A percentile compares a stretch with the other conserved stretches of the same genome.
Evolutionary conservation across 495 filamentous ascomycete species (phyloP).

Genomic region (Schizothecium vesticola): DNA sequence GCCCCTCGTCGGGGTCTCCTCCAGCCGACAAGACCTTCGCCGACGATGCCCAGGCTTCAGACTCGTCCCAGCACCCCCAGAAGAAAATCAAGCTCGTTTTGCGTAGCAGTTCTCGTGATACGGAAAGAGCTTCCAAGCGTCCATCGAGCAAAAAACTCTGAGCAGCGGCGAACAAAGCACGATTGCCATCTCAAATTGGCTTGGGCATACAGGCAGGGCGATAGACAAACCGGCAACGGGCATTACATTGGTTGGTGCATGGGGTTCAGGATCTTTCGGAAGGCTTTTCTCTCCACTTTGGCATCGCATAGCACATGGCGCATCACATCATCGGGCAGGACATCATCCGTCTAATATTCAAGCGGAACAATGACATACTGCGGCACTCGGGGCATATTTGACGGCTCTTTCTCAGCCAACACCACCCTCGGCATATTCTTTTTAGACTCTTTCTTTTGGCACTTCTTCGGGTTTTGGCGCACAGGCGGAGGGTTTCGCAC

Average conservation of each 20-base stretch:
- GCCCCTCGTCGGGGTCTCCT: background rate
- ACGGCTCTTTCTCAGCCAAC: background rate
- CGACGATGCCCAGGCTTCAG: background rate
- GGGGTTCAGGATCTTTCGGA: background rate
- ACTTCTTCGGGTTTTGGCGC: background rate
- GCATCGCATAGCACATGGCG: background rate
- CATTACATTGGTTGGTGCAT: background rate
- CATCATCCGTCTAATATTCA: background rate
- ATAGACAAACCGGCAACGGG: background rate
- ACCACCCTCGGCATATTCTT: background rate
- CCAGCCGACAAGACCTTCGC: background rate
- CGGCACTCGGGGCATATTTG: background rate
- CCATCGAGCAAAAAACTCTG: background rate
- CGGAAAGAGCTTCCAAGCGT: background rate
- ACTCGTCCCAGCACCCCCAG: background rate
- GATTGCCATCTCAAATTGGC: background rate
- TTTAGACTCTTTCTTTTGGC: background rate
- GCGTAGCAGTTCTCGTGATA: background rate
- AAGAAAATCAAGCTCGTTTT: background rate
- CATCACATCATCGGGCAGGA: background rate
- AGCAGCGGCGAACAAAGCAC: background rate
- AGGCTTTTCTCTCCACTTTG: background rate
- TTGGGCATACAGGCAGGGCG: background rate
- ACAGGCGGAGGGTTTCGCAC: background rate
- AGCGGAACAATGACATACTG: background rate